Percentiles rank a stretch among this genome's conserved stretches.
Conservation (phyloP, 306 rosid genomes). For the Fagus sylvatica region DNA sequence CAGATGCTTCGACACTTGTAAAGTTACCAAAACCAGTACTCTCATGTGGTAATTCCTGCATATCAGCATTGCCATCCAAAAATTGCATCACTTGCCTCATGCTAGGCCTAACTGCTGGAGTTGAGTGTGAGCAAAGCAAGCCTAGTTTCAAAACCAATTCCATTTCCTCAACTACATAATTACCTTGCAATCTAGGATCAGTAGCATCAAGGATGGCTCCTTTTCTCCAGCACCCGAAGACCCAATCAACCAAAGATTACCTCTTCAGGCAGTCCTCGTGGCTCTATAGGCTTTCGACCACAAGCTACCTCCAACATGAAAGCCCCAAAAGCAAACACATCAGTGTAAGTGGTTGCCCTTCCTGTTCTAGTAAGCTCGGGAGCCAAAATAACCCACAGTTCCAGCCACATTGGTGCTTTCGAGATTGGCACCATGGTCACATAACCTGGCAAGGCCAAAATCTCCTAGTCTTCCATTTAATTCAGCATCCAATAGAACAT, state of each 20-base stretch:
- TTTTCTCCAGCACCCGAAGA: conserved; percentile 40
- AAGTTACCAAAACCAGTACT: neutral
- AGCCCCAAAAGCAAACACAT: conserved; percentile 65
- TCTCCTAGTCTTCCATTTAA: conserved; percentile 65
- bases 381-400: conserved; percentile 69
- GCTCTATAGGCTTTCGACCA: conserved; percentile 65
- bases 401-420: conserved; percentile 69
- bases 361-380: conserved; percentile 63
- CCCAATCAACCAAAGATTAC: conserved; percentile 58
- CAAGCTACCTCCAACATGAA: conserved; percentile 62
- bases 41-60: conserved; percentile 27
- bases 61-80: conserved; percentile 36
- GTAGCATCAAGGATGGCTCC: conserved; percentile 45
- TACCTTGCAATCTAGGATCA: conserved; percentile 43
- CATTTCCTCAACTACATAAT: conserved; percentile 38
- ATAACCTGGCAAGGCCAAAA: conserved; percentile 70
- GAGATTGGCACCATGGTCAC: conserved; percentile 56
- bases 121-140: conserved; percentile 49
- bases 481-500: conserved; percentile 57
- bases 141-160: conserved; percentile 60
- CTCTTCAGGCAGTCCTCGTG: conserved; percentile 26
- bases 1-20: neutral
- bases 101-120: conserved; percentile 49
- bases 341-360: conserved; percentile 49
- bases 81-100: conserved; percentile 56